phyloP scores from a whole-genome alignment of 139 green algal species.

The Coccomyxa sp. region DNA sequence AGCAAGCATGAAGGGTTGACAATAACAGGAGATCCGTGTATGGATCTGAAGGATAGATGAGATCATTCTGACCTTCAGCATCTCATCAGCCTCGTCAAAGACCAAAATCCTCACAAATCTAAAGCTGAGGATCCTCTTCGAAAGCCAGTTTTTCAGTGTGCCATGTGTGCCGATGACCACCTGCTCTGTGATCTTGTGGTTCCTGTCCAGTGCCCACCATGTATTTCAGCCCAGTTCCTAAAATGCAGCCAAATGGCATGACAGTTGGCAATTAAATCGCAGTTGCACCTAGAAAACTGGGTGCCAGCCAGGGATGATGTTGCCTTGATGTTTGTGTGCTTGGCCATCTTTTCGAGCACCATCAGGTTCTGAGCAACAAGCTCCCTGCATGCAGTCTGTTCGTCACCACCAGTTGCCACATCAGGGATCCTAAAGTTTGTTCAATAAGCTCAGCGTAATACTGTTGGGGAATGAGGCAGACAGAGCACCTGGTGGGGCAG shows the following conservation, averaged over 20 bases:
- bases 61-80: constrained; percentile 70
- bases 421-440: not conserved
- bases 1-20: no score
- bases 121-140: constrained; percentile 66
- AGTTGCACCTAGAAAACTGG: not conserved
- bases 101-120: constrained; percentile 83
- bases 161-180: constrained; percentile 95
- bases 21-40: not conserved
- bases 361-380: constrained; percentile 91
- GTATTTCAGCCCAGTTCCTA: not conserved
- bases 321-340: constrained; percentile 26
- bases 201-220: constrained; percentile 6
- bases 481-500: constrained; percentile 75
- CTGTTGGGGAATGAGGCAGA: not conserved
- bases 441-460: not conserved
- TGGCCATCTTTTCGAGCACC: constrained; percentile 86
- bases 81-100: constrained; percentile 99
- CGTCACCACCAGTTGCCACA: not conserved
- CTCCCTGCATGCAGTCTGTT: constrained; percentile 49
- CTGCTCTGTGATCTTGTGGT: constrained; percentile 46
- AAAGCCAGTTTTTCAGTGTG: constrained; percentile 86
- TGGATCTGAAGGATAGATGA: not conserved
- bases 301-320: constrained; percentile 25
- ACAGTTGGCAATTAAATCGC: not conserved
- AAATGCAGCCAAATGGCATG: no score